Percentiles rank a stretch among this genome's conserved stretches.
Evolutionary conservation across 768 basidiomycete genomes (phyloP).

Genomic region (Russula dissimulans): DNA sequence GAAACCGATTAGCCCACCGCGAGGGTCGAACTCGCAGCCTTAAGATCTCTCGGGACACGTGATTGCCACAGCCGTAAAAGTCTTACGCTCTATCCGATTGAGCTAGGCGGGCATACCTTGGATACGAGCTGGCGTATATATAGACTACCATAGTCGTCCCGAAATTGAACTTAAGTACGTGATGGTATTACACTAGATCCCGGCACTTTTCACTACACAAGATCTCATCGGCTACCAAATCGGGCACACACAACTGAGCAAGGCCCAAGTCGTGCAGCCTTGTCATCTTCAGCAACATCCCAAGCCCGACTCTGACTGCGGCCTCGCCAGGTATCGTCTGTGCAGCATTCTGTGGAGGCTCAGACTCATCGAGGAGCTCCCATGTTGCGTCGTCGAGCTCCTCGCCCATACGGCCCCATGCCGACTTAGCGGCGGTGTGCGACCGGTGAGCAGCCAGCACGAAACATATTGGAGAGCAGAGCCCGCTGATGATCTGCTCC

Average conservation of each 20-base stretch:
- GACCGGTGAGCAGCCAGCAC: slow-evolving; percentile 59
- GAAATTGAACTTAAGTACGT: too few relatives aligned
- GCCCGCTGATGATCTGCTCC: slow-evolving; percentile 67
- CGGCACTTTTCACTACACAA: too few relatives aligned
- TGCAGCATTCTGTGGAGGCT: slow-evolving; percentile 16
- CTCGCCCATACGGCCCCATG: slow-evolving; percentile 61
- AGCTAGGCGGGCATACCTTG: slow-evolving; percentile 41
- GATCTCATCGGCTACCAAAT: slow-evolving; percentile 20
- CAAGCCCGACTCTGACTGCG: slow-evolving; percentile 36
- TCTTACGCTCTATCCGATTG: slow-evolving; percentile 55
- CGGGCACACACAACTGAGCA: slow-evolving; percentile 42
- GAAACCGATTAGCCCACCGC: slow-evolving; percentile 40
- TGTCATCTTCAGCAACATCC: slow-evolving; percentile 69
- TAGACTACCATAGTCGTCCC: neutral
- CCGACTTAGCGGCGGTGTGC: slow-evolving; percentile 50
- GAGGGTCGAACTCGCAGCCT: slow-evolving; percentile 58
- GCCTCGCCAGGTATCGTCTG: slow-evolving; percentile 24
- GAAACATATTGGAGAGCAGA: slow-evolving; percentile 75
- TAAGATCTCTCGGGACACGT: slow-evolving; percentile 31
- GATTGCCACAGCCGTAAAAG: slow-evolving; percentile 32
- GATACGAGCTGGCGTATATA: neutral
- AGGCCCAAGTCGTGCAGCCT: slow-evolving; percentile 65
- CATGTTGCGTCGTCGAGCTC: slow-evolving; percentile 63
- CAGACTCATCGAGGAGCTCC: slow-evolving; percentile 43
- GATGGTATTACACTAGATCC: too few relatives aligned